Base-by-base conservation (phyloP, 306 rosid species). In the Acacia crassicarpa region DNA sequence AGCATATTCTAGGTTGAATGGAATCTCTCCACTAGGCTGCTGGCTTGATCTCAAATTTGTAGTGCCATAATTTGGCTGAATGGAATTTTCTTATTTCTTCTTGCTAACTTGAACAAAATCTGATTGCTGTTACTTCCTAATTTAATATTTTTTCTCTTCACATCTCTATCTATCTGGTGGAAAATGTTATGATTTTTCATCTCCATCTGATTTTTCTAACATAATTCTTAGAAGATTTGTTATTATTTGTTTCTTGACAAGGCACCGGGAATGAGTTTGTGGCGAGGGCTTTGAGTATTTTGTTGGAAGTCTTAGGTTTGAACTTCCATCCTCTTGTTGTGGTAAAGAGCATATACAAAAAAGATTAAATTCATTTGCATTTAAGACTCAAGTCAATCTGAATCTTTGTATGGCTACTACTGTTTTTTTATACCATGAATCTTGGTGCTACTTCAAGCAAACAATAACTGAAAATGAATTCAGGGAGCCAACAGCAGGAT, bases 401-500 rank as follows among this genome's bases (percentile, higher is more conserved):
- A 74, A 56, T 68, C 12, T 46, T 67, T 67, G 78, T 41, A 53
- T 44, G 23, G 8, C 25, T 54, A 23, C 23, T 54, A 54, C 10
- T 54, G n/a, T 54, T 54, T 54, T 20, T 54, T 6, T 54, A 38
- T 38, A 54, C 4, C 25, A 19, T n/a, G 62, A 20, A 38, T 49
- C 15, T 30, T n/a, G 86, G 77, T 69, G 70, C 78, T 86, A n/a
- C 78, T 74, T 82, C 27, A 66, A 73, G 73, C 77, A 75, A 80
- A 76, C 33, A 82, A 61, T 88, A 62, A 75, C 75, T 82, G 67
- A 83, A 78, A 59, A 65, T 78, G 54, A 78, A 85, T 78, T 86
- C 90, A 95, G 98, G 93, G 63, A 76, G 78, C 68, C 88, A 74
- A 88, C 87, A 72, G 75, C 86, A 72, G 30, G 87, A 83, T 82